These are phyloP conservation scores for Rusavskia elegans DNA, from an alignment of 495 filamentous ascomycete genomes.

Conservation along the genomic window DNA sequence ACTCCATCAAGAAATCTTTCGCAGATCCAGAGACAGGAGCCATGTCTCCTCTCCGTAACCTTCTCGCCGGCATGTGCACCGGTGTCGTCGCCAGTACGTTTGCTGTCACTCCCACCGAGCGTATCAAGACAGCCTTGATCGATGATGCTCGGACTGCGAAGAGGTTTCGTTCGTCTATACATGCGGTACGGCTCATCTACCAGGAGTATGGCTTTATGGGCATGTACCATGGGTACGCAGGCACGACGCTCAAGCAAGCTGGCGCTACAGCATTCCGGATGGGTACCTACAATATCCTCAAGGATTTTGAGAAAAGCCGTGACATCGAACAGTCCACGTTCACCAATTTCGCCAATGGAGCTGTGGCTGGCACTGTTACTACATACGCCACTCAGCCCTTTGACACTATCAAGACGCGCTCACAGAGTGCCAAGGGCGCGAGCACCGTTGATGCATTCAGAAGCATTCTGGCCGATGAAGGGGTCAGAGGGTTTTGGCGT, in stretches of 20 bases:
- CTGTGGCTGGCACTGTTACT: slow-evolving; percentile 42
- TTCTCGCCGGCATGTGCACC: slow-evolving; percentile 45
- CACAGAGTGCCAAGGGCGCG: slow-evolving; percentile 36
- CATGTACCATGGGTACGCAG: slow-evolving; percentile 42
- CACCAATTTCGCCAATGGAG: slow-evolving; percentile 45
- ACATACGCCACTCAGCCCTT: slow-evolving; percentile 50
- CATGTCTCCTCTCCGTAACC: slow-evolving; percentile 36
- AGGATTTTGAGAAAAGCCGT: slow-evolving; percentile 34
- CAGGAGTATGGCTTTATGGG: slow-evolving; percentile 34
- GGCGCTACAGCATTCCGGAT: slow-evolving; percentile 47
- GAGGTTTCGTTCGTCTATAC: slow-evolving; percentile 32
- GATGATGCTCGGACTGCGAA: slow-evolving; percentile 41
- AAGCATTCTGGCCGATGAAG: slow-evolving; percentile 36
- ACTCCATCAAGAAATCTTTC: slow-evolving; percentile 44
- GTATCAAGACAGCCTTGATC: slow-evolving; percentile 54
- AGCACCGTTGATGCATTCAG: slow-evolving; percentile 35
- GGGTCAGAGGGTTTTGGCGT: slow-evolving; percentile 45
- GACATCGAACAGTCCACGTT: slow-evolving; percentile 25
- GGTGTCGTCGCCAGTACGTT: slow-evolving; percentile 42
- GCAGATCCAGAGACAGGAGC: slow-evolving; percentile 38
- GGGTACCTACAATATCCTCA: slow-evolving; percentile 52
- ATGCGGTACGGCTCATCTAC: slow-evolving; percentile 33
- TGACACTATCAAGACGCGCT: slow-evolving; percentile 50
- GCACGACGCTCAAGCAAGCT: slow-evolving; percentile 53
- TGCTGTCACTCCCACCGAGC: slow-evolving; percentile 49